Evolutionary conservation across 1,284 basidiomycete species (phyloP), one percentile per base, ranked within the genome.

Genomic region (Thelephora terrestris): DNA sequence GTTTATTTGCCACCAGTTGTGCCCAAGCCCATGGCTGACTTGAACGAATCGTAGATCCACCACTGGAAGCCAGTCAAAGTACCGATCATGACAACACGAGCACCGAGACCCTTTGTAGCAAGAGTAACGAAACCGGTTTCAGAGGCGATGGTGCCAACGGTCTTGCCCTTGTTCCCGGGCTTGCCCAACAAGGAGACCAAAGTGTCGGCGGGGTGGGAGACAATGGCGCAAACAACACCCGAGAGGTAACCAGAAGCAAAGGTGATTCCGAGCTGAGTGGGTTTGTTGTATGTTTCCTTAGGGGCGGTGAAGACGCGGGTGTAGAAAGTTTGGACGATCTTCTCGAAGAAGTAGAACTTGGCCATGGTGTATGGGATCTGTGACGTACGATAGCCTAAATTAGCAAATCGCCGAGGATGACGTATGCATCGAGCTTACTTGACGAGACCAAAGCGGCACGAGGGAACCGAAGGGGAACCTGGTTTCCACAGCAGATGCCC

Each of bases 11-110:
- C 85, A 70, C 85, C 86, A 32, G 86, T 87, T 45, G 86, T 90
- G 49, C 86, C 86, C 62, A 86, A 71, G 57, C 86, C 86, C 79
- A 89, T 84, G 48, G 80, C 63, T 25, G 76, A 54, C 74, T 89
- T 90, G 78, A 87, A 89, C 47, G 75, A 70, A 61, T 89, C 85
- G 64, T 89, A 89, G 66, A 89, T 89, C 85, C 85, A 89, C 85
- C 85, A 89, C 73, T 89, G 85, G 83, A 89, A 88, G 59, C 85
- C 74, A 55, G 49, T 43, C 37, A 55, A 21, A 20, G 39, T 42
- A 42, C 79, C 79, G 51, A 87, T 87, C 84, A 88, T 87, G 63
- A 87, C 54, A 47, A 89, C 81, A 72, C 85, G 75, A 32, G 85
- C 85, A 48, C 82, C 81, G 54, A 89, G 79, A 69, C 85, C 85